Conservation (phyloP, 495 filamentous ascomycete genomes). For the Lophium mytilinum region DNA sequence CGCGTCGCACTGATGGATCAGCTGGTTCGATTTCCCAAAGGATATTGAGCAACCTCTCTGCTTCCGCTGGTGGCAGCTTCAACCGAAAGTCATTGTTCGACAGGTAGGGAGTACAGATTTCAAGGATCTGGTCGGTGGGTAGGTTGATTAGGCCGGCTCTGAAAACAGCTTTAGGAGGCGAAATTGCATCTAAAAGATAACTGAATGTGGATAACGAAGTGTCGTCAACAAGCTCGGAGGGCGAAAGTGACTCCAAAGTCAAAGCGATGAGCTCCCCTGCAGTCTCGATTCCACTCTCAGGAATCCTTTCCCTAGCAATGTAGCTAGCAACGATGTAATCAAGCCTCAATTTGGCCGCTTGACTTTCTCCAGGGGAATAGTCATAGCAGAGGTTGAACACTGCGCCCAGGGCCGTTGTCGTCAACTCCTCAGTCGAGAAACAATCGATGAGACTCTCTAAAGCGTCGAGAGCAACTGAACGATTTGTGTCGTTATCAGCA, state of each 20-base stretch:
- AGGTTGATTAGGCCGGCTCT: too few relatives aligned
- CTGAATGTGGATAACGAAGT: slow-evolving; percentile 4
- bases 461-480: background rate
- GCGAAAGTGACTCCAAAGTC: slow-evolving; percentile 14
- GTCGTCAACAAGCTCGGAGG: slow-evolving; percentile 10
- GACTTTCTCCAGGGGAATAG: slow-evolving; percentile 14
- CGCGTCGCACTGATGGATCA: too few relatives aligned
- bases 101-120: too few relatives aligned
- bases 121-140: too few relatives aligned
- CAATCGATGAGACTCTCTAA: slow-evolving; percentile 3
- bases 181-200: background rate
- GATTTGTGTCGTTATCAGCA: slow-evolving; percentile 20
- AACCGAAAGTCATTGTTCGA: too few relatives aligned
- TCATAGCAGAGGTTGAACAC: slow-evolving; percentile 24
- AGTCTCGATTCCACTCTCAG: slow-evolving; percentile 16
- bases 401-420: slow-evolving; percentile 10
- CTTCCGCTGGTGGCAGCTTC: too few relatives aligned
- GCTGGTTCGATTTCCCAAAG: too few relatives aligned
- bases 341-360: slow-evolving; percentile 14
- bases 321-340: slow-evolving; percentile 7
- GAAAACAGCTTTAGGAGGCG: too few relatives aligned
- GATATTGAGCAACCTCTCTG: too few relatives aligned
- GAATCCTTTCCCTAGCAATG: slow-evolving; percentile 3
- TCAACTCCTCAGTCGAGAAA: slow-evolving; percentile 4
- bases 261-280: slow-evolving; percentile 17